A percentile compares a stretch with the other conserved stretches of the same genome.
Conservation (phyloP, 2,329 filamentous ascomycete genomes). For the Aureobasidium sp. region DNA sequence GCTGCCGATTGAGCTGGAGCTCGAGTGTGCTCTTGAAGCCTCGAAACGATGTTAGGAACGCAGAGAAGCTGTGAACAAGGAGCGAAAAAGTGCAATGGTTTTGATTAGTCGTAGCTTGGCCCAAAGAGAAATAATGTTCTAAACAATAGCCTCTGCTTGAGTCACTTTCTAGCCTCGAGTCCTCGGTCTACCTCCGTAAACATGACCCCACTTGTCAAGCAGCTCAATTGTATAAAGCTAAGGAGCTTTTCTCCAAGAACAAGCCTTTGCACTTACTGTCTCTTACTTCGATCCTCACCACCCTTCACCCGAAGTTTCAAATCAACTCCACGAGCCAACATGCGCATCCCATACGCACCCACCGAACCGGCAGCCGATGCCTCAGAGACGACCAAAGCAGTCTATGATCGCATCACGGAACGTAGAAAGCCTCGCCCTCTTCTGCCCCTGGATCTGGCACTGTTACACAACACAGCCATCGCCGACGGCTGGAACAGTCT, state of each 20-base stretch:
- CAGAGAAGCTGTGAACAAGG: neutral
- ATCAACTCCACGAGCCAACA: slow-evolving; percentile 26
- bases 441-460: slow-evolving; percentile 64
- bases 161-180: neutral
- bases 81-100: no score
- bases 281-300: neutral
- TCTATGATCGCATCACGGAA: slow-evolving; percentile 55
- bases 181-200: neutral
- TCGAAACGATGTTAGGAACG: neutral
- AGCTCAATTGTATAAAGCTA: neutral
- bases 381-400: slow-evolving; percentile 37
- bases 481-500: slow-evolving; percentile 70
- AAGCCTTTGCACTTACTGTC: neutral
- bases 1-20: neutral
- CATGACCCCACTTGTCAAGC: slow-evolving; percentile 1
- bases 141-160: neutral
- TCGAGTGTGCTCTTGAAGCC: neutral
- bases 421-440: slow-evolving; percentile 62
- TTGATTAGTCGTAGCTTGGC: neutral
- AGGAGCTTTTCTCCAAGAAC: neutral
- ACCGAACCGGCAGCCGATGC: slow-evolving; percentile 46
- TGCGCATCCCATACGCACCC: slow-evolving; percentile 60
- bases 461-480: slow-evolving; percentile 65
- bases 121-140: neutral
- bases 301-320: neutral